phyloP scores from a whole-genome alignment of 495 filamentous ascomycete species.

The Bathelium albidoporum region DNA sequence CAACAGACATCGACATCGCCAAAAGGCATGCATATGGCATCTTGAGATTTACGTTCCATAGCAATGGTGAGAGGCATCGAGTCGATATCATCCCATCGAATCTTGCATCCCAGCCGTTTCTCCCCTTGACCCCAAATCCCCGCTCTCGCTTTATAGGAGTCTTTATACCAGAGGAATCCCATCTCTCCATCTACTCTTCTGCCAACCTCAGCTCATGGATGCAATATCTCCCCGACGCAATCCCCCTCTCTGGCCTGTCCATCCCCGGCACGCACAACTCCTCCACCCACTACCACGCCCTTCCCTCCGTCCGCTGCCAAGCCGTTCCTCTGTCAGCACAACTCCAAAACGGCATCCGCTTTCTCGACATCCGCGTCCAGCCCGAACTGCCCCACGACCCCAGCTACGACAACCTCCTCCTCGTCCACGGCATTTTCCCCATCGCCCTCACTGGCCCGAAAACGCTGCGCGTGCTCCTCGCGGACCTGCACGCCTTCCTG shows the following conservation, averaged over 20 bases:
- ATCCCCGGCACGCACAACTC: constrained; percentile 97
- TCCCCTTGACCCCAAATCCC: constrained; percentile 44
- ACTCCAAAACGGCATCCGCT: constrained; percentile 82
- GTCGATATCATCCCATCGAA: constrained; percentile 51
- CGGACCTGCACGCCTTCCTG: constrained; percentile 62
- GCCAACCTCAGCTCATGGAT: constrained; percentile 72
- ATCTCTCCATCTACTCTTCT: constrained; percentile 69
- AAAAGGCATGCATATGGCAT: constrained; percentile 41
- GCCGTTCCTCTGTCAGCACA: constrained; percentile 65
- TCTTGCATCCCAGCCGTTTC: constrained; percentile 45
- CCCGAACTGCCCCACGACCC: constrained; percentile 46
- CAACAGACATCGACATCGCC: constrained; percentile 44
- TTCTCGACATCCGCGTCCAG: constrained; percentile 83
- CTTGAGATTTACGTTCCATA: constrained; percentile 53
- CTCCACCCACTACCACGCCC: constrained; percentile 68
- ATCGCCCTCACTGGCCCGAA: constrained; percentile 52
- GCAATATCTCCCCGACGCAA: constrained; percentile 54
- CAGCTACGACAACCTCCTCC: constrained; percentile 45
- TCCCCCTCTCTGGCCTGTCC: constrained; percentile 66
- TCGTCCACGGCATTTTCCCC: constrained; percentile 75
- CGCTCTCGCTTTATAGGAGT: constrained; percentile 58
- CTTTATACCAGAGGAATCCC: constrained; percentile 51
- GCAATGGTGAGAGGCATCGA: constrained; percentile 48
- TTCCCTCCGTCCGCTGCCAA: constrained; percentile 92
- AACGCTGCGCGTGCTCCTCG: constrained; percentile 63